Evolutionary conservation across 2,329 filamentous ascomycete genomes (phyloP).

Genomic region (Cercospora janseana): DNA sequence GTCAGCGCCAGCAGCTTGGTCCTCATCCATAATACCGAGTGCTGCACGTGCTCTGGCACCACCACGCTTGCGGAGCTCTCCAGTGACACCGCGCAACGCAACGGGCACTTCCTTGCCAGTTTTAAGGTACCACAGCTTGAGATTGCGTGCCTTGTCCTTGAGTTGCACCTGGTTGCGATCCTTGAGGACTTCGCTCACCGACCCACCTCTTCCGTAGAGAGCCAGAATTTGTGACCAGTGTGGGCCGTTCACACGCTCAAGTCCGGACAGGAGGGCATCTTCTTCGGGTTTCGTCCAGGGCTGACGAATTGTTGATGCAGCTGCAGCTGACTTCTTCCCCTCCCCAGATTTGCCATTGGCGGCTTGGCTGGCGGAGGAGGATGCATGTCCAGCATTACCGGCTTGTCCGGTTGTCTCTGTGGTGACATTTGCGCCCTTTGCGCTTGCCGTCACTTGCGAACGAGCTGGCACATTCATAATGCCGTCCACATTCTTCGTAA

Average conservation of each 20-base stretch:
- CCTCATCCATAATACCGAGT: slow-evolving; percentile 27
- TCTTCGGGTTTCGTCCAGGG: slow-evolving; percentile 90
- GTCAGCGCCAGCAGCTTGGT: slow-evolving; percentile 8
- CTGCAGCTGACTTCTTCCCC: slow-evolving; percentile 22
- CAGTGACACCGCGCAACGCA: slow-evolving; percentile 82
- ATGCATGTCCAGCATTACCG: slow-evolving; percentile 2
- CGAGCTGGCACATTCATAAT: slow-evolving; percentile 37
- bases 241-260: slow-evolving; percentile 84
- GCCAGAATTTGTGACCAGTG: slow-evolving; percentile 91
- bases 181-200: slow-evolving; percentile 77
- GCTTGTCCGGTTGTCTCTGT: slow-evolving; percentile 10
- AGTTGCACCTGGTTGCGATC: slow-evolving; percentile 88
- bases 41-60: slow-evolving; percentile 38
- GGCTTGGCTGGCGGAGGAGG: slow-evolving; percentile 4
- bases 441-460: slow-evolving; percentile 22
- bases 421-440: slow-evolving; percentile 10
- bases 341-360: slow-evolving; percentile 8
- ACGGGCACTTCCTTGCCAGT: slow-evolving; percentile 87
- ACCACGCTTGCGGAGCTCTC: slow-evolving; percentile 74
- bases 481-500: slow-evolving; percentile 57
- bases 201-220: slow-evolving; percentile 76
- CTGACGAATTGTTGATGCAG: slow-evolving; percentile 49
- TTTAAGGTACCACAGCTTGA: slow-evolving; percentile 90
- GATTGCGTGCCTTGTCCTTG: slow-evolving; percentile 86
- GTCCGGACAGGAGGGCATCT: slow-evolving; percentile 81